phyloP scores from a whole-genome alignment of 148 eudicot genomes.

The Rhododendron simsii region DNA sequence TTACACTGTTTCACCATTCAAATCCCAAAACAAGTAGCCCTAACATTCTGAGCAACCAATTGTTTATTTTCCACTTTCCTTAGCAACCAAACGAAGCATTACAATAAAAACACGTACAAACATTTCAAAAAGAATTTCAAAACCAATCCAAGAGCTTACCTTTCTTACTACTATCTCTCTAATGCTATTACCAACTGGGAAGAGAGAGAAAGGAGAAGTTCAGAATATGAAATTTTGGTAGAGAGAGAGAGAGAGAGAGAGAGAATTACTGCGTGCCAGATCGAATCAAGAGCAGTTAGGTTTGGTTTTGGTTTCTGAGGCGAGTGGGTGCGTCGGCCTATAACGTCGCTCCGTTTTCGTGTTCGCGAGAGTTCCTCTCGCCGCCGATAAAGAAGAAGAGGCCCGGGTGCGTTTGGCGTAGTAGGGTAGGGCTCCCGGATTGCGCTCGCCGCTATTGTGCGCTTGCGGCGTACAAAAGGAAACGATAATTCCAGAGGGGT shows the following conservation, averaged over 20 bases:
- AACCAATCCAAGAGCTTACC: background rate
- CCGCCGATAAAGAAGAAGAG: constrained; percentile 2
- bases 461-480: background rate
- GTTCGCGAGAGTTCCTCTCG: background rate
- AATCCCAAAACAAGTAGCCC: background rate
- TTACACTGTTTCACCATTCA: background rate
- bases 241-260: background rate
- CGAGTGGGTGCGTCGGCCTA: background rate
- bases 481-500: background rate
- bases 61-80: background rate
- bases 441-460: background rate
- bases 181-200: background rate
- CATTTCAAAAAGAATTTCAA: background rate
- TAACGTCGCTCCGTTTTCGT: background rate
- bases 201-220: background rate
- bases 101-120: background rate
- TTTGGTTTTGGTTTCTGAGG: background rate
- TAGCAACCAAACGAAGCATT: constrained; percentile 2
- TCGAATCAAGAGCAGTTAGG: background rate
- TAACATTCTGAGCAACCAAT: background rate
- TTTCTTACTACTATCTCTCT: background rate
- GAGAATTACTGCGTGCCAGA: background rate
- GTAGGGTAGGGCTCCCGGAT: background rate
- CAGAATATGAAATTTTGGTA: background rate
- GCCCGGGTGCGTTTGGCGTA: background rate